These are phyloP conservation scores for Russula compacta DNA, from an alignment of 768 basidiomycete species.

Conservation along the genomic window DNA sequence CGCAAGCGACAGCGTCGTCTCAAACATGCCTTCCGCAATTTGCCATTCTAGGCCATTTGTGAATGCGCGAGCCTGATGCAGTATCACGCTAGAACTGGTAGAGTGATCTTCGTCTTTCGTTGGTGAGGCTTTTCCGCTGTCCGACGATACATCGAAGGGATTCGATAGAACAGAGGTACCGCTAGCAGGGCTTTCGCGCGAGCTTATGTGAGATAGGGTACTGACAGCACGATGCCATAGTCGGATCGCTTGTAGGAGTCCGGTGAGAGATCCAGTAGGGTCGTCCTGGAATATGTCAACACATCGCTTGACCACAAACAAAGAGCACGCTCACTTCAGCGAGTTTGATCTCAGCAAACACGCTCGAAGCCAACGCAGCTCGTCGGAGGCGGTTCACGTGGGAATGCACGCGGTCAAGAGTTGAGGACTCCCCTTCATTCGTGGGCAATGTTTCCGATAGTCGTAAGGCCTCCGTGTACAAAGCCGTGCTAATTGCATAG, in stretches of 20 bases:
- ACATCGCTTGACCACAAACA: neutral
- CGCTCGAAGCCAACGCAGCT: constrained; percentile 61
- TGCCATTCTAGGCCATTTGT: constrained; percentile 65
- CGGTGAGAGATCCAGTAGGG: constrained; percentile 43
- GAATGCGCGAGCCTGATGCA: constrained; percentile 25
- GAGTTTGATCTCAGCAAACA: constrained; percentile 61
- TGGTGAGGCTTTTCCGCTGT: constrained; percentile 36
- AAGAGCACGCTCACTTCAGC: constrained; percentile 38
- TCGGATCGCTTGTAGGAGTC: constrained; percentile 60
- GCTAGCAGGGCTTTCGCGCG: constrained; percentile 25
- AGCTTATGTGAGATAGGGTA: constrained; percentile 49
- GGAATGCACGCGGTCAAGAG: constrained; percentile 46
- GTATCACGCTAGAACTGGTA: constrained; percentile 15
- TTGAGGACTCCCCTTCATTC: constrained; percentile 41
- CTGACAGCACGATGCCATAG: constrained; percentile 78
- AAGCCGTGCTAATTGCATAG: constrained; percentile 30
- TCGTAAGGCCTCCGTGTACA: constrained; percentile 53
- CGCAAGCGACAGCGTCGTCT: constrained; percentile 54
- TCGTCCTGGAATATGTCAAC: constrained; percentile 44
- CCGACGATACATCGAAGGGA: constrained; percentile 45
- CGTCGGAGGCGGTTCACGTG: constrained; percentile 55
- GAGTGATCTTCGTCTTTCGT: constrained; percentile 24
- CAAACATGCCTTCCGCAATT: constrained; percentile 60
- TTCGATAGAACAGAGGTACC: constrained; percentile 35
- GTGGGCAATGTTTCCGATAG: constrained; percentile 35